Evolutionary conservation across 192 early-diverging fungal genomes (phyloP).

Genomic region (Dimargaris verticillata): DNA sequence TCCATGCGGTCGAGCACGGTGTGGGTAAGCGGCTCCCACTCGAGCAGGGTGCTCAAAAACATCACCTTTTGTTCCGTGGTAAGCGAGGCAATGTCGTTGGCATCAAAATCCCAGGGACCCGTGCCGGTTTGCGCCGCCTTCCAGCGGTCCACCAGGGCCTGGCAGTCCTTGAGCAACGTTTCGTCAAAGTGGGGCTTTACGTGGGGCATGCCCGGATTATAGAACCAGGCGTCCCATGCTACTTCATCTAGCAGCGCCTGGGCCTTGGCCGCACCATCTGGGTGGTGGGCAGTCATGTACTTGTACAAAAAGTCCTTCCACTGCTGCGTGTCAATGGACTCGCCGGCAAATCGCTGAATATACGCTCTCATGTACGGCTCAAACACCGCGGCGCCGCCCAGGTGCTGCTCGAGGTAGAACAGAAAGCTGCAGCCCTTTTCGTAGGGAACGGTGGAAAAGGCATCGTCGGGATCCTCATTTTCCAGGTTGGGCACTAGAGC

Average conservation of each 20-base stretch:
- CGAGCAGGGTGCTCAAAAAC: conserved; percentile 62
- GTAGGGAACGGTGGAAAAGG: conserved; percentile 68
- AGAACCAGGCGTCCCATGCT: conserved; percentile 85
- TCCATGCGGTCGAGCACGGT: conserved; percentile 49
- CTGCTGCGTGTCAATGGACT: conserved; percentile 73
- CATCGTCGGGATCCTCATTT: conserved; percentile 69
- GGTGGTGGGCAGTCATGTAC: conserved; percentile 50
- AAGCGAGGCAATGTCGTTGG: conserved; percentile 48
- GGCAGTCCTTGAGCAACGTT: conserved; percentile 63
- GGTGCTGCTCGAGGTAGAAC: conserved; percentile 74
- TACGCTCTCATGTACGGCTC: conserved; percentile 70
- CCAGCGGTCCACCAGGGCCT: conserved; percentile 66
- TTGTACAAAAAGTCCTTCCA: conserved; percentile 70
- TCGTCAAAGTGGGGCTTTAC: conserved; percentile 72
- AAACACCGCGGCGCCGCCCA: conserved; percentile 75
- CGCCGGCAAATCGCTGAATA: conserved; percentile 67
- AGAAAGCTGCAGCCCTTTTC: conserved; percentile 95
- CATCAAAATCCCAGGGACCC: conserved; percentile 35
- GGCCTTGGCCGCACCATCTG: conserved; percentile 40
- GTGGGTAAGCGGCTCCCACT: conserved; percentile 41
- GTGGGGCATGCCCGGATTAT: conserved; percentile 77
- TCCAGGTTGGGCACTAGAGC: conserved; percentile 56
- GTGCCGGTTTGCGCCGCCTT: conserved; percentile 33
- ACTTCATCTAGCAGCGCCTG: conserved; percentile 47
- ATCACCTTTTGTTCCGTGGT: conserved; percentile 65